Percentiles rank a stretch among this genome's conserved stretches.
Conservation (phyloP, 108 stramenopile species). For the Asterionellopsis glacialis region DNA sequence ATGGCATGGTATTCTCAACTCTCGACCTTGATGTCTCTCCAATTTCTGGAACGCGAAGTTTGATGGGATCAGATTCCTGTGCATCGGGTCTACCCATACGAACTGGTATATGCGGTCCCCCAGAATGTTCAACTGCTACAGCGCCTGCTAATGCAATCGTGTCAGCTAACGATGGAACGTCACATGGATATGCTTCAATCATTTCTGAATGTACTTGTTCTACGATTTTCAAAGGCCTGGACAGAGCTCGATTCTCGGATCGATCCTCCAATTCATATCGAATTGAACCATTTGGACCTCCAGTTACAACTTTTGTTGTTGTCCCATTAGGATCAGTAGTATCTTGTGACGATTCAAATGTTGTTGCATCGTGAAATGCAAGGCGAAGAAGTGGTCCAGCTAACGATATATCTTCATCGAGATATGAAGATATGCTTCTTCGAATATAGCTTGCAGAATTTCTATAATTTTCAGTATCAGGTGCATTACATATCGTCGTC, state of each 20-base stretch:
- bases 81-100: constrained; percentile 73
- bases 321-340: not conserved
- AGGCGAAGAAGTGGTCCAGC: constrained; percentile 42
- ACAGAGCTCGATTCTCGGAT: constrained; percentile 50
- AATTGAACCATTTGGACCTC: constrained; percentile 60
- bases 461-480: too few species aligned
- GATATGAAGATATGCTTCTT: too few species aligned
- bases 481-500: too few species aligned
- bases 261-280: constrained; percentile 45
- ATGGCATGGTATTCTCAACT: constrained; percentile 43
- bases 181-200: too few species aligned
- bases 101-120: constrained; percentile 67
- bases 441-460: too few species aligned
- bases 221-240: constrained; percentile 37
- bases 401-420: constrained; percentile 17
- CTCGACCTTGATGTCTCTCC: constrained; percentile 24
- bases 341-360: constrained; percentile 17
- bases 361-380: constrained; percentile 64
- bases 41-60: not conserved
- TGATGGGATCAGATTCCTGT: not conserved
- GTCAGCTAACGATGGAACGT: constrained; percentile 49
- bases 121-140: constrained; percentile 70
- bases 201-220: constrained; percentile 13
- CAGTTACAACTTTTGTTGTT: constrained; percentile 3
- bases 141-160: constrained; percentile 77